Conservation (phyloP, 2,329 filamentous ascomycete species). For the Endocalyx cinctus region DNA sequence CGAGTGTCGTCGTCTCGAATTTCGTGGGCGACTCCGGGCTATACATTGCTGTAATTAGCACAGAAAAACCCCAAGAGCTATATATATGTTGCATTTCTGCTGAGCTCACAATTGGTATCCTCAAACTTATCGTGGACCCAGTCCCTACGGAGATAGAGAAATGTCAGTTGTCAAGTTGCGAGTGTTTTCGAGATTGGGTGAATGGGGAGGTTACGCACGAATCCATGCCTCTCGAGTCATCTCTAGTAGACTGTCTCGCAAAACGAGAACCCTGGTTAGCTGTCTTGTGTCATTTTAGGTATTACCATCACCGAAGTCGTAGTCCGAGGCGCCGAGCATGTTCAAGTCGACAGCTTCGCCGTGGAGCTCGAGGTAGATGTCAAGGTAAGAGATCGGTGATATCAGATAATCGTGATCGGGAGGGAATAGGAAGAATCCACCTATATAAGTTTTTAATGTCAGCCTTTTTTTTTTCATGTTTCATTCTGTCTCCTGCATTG, state of each 20-base stretch:
- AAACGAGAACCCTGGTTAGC: constrained; percentile 47
- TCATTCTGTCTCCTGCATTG: too few relatives aligned
- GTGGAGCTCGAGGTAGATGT: constrained; percentile 10
- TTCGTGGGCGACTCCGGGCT: constrained; percentile 20
- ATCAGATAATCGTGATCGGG: too few relatives aligned
- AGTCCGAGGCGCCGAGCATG: constrained; percentile 30
- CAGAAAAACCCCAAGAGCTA: too few relatives aligned
- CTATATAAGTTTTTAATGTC: constrained; percentile 11
- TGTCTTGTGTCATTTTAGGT: constrained; percentile 36
- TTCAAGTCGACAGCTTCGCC: constrained; percentile 26
- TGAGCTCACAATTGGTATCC: constrained; percentile 53
- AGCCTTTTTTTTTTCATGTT: neutral
- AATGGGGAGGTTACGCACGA: too few relatives aligned
- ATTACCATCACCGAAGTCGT: constrained; percentile 30
- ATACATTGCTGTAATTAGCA: neutral
- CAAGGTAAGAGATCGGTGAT: constrained; percentile 19
- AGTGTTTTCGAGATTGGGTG: too few relatives aligned
- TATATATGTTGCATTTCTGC: too few relatives aligned
- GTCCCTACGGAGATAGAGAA: constrained; percentile 45
- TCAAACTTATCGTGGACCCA: constrained; percentile 94
- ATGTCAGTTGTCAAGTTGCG: too few relatives aligned
- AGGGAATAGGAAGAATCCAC: constrained; percentile 31
- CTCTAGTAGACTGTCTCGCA: constrained; percentile 45
- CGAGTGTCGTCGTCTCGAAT: constrained; percentile 32
- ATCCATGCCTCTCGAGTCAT: constrained; percentile 63